These are phyloP conservation scores for Penicillium macrosclerotiorum DNA, from an alignment of 495 filamentous ascomycete genomes.

Conservation along the genomic window DNA sequence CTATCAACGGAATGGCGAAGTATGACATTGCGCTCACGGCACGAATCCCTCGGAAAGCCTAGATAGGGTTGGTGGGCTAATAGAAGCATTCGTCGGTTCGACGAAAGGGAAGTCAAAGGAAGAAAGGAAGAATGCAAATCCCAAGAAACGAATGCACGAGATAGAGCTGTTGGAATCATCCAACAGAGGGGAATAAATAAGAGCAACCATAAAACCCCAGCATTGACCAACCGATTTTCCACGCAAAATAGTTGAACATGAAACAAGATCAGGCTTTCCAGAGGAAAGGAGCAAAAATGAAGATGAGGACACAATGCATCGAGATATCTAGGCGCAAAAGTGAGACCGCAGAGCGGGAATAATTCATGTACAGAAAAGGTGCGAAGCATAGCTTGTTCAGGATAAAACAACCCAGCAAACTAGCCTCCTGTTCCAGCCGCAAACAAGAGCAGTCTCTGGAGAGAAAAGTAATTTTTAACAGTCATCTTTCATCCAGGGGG, in stretches of 20 bases:
- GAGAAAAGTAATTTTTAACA: background rate
- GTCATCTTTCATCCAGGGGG: background rate
- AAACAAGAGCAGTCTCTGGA: background rate
- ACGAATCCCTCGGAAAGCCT: too few species aligned
- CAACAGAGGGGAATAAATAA: constrained; percentile 13
- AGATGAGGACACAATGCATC: constrained; percentile 9
- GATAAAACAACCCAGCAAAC: background rate
- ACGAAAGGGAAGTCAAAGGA: too few species aligned
- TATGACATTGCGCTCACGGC: too few species aligned
- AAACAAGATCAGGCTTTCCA: constrained; percentile 6
- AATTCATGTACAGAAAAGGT: constrained; percentile 25
- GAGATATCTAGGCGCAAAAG: constrained; percentile 15
- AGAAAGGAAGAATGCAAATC: too few species aligned
- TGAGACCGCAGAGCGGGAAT: constrained; percentile 1
- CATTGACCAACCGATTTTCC: constrained; percentile 1
- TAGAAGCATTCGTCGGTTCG: too few species aligned
- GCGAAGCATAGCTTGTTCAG: background rate
- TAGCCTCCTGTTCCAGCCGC: background rate
- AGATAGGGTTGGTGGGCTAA: too few species aligned
- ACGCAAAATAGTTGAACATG: constrained; percentile 6
- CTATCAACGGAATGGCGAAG: background rate
- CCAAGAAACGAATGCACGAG: constrained; percentile 7
- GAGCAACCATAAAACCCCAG: constrained; percentile 16
- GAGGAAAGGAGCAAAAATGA: background rate
- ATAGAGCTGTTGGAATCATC: constrained; percentile 4